Percentiles rank a stretch among this genome's conserved stretches.
Conservation (phyloP, 2,329 filamentous ascomycete genomes). For the Colletotrichum karsti region DNA sequence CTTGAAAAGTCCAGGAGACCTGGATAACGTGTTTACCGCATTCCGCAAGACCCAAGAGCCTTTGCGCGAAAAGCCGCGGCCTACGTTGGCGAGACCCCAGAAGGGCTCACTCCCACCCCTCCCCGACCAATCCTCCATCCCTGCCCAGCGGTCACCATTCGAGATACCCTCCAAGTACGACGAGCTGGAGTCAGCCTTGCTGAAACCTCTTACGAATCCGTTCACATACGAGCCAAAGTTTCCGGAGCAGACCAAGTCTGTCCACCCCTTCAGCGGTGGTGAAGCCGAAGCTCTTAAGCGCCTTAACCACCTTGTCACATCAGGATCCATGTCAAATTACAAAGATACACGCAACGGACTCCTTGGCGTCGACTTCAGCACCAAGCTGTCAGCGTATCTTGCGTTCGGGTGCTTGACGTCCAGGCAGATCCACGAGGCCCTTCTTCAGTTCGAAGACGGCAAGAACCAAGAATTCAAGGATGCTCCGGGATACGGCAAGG, state of each 20-base stretch:
- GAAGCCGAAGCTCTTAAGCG: conserved; percentile 68
- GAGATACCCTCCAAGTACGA: conserved; percentile 64
- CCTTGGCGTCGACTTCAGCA: conserved; percentile 75
- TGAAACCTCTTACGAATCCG: conserved; percentile 64
- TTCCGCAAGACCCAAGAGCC: conserved; percentile 80
- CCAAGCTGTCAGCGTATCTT: conserved; percentile 79
- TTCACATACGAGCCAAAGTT: conserved; percentile 60
- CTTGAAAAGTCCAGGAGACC: conserved; percentile 62
- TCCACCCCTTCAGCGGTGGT: conserved; percentile 75
- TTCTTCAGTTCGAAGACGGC: conserved; percentile 76
- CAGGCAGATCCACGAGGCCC: conserved; percentile 74
- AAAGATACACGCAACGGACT: conserved; percentile 78
- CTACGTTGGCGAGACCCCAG: conserved; percentile 60
- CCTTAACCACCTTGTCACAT: conserved; percentile 66
- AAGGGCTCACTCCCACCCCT: conserved; percentile 63
- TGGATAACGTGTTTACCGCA: conserved; percentile 79
- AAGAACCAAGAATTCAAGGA: conserved; percentile 46
- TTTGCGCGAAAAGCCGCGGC: conserved; percentile 70
- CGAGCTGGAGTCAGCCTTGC: conserved; percentile 60
- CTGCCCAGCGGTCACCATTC: conserved; percentile 70
- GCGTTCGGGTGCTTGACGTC: conserved; percentile 78
- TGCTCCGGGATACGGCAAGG: conserved; percentile 68
- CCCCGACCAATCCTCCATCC: conserved; percentile 57
- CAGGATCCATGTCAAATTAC: conserved; percentile 69
- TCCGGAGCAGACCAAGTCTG: conserved; percentile 63